These are phyloP conservation scores for Coemansia sp. DNA, from an alignment of 192 early-diverging fungal species.

Conservation along the genomic window DNA sequence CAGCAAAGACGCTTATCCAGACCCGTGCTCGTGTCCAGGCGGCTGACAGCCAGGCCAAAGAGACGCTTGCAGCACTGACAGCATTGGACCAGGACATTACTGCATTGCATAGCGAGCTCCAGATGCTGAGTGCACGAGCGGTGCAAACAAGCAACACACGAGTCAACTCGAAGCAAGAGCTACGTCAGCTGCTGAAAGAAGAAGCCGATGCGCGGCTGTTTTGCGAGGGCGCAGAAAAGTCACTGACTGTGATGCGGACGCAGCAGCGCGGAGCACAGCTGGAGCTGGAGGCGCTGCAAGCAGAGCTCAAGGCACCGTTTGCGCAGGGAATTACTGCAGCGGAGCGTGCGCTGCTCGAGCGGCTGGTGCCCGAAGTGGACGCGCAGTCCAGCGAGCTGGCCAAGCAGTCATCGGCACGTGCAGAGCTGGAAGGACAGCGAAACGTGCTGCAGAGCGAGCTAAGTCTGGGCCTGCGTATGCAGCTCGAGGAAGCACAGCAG, in stretches of 20 bases:
- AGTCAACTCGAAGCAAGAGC: slow-evolving; percentile 57
- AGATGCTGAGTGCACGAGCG: slow-evolving; percentile 56
- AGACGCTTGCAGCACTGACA: slow-evolving; percentile 30
- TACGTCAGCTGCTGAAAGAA: slow-evolving; percentile 64
- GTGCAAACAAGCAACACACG: slow-evolving; percentile 59
- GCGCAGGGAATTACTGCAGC: slow-evolving; percentile 54
- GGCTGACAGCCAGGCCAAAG: slow-evolving; percentile 23
- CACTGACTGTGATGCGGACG: slow-evolving; percentile 24
- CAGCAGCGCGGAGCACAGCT: slow-evolving; percentile 37
- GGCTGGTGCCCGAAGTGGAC: slow-evolving; percentile 57
- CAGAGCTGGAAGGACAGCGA: slow-evolving; percentile 69
- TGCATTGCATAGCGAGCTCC: slow-evolving; percentile 58
- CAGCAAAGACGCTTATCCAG: slow-evolving; percentile 61
- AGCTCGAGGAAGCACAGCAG: slow-evolving; percentile 64
- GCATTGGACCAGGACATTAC: slow-evolving; percentile 66
- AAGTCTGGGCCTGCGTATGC: slow-evolving; percentile 64
- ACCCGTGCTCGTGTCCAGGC: slow-evolving; percentile 17
- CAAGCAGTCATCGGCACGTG: slow-evolving; percentile 55
- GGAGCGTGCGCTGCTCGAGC: slow-evolving; percentile 57
- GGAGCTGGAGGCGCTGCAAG: slow-evolving; percentile 59
- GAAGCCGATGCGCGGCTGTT: slow-evolving; percentile 53
- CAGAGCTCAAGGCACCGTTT: slow-evolving; percentile 64
- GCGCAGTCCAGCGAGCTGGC: slow-evolving; percentile 58
- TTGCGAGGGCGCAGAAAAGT: slow-evolving; percentile 39
- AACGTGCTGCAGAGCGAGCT: slow-evolving; percentile 74